Base-by-base conservation (phyloP, 257 asterid genomes). In the Agastache rugosa region DNA sequence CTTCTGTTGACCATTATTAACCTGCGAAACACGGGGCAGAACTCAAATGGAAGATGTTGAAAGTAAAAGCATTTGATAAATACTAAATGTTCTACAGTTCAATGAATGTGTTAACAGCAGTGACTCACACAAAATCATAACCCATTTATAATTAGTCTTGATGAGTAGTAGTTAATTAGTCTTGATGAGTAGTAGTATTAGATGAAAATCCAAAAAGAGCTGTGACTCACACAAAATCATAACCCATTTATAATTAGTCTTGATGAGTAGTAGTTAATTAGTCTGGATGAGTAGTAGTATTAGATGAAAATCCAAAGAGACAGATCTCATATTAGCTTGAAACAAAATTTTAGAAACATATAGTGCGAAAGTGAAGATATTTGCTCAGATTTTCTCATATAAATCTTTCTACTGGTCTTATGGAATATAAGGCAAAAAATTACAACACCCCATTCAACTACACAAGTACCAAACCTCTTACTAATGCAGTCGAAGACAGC, bases 21-120 rank as follows among this genome's bases (percentile, higher is more conserved):
- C 84, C 98, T 91, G 87, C 69, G 47, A 73, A 44, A 67, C 50
- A 34, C 72, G 54, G 54, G 42, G 75, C 60, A 72, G 31, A 47
- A 65, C 39, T 65, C 66, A 23, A 50, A 25, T 20, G 45, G 19
- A 10, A 39, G 41, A 39, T 27, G 34, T 72, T 16, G 34, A 76
- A 17, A 54, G 34, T 75, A 34, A 34, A 48, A 8, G 69, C 70
- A 59, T 55, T 23, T 17, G 35, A 61, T 45, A 64, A 10, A 48
- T 25, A 64, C n/a, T 9, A 2, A 27, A 4, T 19, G 11, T 25
- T 27, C 29, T 12, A 41, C n/a, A 6, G 17, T 42, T 66, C 48
- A 50, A 66, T 27, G 25, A n/a, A 64, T 45, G 71, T 55, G 45
- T 71, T 27, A 2, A 61, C 47, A 66, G 67, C 27, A 9, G 58